Base-by-base conservation (phyloP, 345 rosid species). In the Rhizophora mangle region DNA sequence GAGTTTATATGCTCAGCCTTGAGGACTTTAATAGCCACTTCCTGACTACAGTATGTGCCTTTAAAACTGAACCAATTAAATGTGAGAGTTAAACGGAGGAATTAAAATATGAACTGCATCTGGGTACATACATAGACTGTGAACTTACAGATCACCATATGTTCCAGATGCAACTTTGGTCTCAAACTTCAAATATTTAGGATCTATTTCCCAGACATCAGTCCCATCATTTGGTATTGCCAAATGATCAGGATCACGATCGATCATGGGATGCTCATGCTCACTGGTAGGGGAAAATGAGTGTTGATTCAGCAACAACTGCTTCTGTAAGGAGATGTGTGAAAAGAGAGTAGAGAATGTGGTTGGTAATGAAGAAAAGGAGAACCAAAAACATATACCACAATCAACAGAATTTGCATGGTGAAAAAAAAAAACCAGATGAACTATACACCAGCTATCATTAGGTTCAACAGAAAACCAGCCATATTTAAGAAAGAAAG, bases 171-270 rank as follows among this genome's bases (percentile, higher is more conserved):
- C 99, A 76, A 95, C 86, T 85, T 85, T 92, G 74, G 68, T 83
- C 76, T 82, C 97, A 68, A 90, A 88, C 82, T 85, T 84, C 72
- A 95, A 75, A 70, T 85, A 68, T 73, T 76, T 71, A 24, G 86
- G 85, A 80, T 95, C 88, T 70, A 95, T 84, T 85, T 95, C 99
- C 99, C 99, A 95, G 31, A 87, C 99, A 81, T 95, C 97, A 64
- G 88, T 88, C 79, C 97, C 96, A 68, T 92, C 99, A 73, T 68
- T 79, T 60, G 97, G 99, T 85, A 95, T 95, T 65, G 87, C 51
- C 79, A 95, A 88, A 80, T 82, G 85, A 78, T 82, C 72, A 55
- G 75, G 73, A 47, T 76, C 81, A 54, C 68, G 62, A 64, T 82
- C 78, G 74, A 60, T 70, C 30, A 46, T 69, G 8, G 63, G 57